Base-by-base conservation (phyloP, 2,329 filamentous ascomycete species). In the Penicillium sp. region DNA sequence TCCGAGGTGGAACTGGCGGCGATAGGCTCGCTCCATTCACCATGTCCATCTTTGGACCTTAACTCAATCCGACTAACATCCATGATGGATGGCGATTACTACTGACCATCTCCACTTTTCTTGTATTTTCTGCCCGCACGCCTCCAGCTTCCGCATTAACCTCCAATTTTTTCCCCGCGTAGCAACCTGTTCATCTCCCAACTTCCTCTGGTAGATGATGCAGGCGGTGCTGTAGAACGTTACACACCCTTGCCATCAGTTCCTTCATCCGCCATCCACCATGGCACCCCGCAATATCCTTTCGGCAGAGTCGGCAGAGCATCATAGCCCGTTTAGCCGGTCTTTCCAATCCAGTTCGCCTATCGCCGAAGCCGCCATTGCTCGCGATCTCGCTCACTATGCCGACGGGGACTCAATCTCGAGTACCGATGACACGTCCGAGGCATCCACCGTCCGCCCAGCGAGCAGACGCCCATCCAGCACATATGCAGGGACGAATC, bases 351-450 rank as follows among this genome's bases (percentile, higher is more conserved):
- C 85, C 22, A 79, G 81, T 31, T 89, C 88, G n/a, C 87, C 88
- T 22, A 80, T 90, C 50, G 88, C 87, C 0, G 85, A 89, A 63
- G 84, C 85, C 34, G 84, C 85, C 37, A 80, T 92, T 58, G 87
- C 87, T 6, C 81, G 85, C 39, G 89, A 92, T 71, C 77, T 91
- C 7, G 87, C 86, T 38, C 84, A 86, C 53, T 88, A 85, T 61
- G 82, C 84, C 4, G 86, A 87, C 37, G 82, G 86, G 54, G 84
- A 85, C 66, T 73, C 61, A 47, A 76, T 54, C 72, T 79, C 52
- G 14, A 53, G 51, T 28, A 73, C 75, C 12, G 75, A 75, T 4
- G 72, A 74, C 5, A 76, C 80, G 47, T 75, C 72, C 22, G 77
- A 77, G 42, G 68, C 69, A 11, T 74, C 76, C 53, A 78, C 79